Evolutionary conservation across 768 basidiomycete species (phyloP), one percentile per base, ranked within the genome.

Genomic region (Phanerochaete sordida): DNA sequence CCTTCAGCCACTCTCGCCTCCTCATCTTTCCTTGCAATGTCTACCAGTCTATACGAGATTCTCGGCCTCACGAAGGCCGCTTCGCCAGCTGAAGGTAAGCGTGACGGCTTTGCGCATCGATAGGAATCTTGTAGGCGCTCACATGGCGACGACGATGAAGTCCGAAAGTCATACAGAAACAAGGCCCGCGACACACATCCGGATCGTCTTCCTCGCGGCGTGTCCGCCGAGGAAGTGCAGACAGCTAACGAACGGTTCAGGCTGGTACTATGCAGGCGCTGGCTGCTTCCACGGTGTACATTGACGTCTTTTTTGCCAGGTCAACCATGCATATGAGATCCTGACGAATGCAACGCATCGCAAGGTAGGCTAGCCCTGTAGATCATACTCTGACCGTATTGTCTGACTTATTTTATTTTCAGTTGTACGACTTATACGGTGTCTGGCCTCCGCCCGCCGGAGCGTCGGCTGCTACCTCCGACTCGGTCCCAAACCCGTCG

Each of bases 271-370:
- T n/a, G n/a, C n/a, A n/a, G n/a, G n/a, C n/a, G n/a, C n/a, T n/a
- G n/a, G n/a, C n/a, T n/a, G n/a, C n/a, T n/a, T n/a, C n/a, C n/a
- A n/a, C n/a, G n/a, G n/a, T n/a, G n/a, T n/a, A n/a, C n/a, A n/a
- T n/a, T 24, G 23, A 27, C 26, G 33, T 44, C 45, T n/a, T 58
- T 54, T 49, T 23, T 47, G 39, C 26, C 30, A 91, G 86, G 81
- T 91, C 44, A 88, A 86, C 65, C 86, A 90, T 62, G 89, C 90
- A 28, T 92, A 91, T 66, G 90, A 92, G 69, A 81, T 92, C 2
- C 72, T 93, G 56, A 84, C 69, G 53, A 84, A 93, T 66, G 35
- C 45, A 12, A 58, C 24, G 44, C 15, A 4, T 43, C n/a, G n/a
- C n/a, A n/a, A n/a, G n/a, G n/a, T n/a, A n/a, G n/a, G n/a, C n/a